Evolutionary conservation across 2,329 filamentous ascomycete genomes (phyloP).

Genomic region (Diaporthe aspalathi): DNA sequence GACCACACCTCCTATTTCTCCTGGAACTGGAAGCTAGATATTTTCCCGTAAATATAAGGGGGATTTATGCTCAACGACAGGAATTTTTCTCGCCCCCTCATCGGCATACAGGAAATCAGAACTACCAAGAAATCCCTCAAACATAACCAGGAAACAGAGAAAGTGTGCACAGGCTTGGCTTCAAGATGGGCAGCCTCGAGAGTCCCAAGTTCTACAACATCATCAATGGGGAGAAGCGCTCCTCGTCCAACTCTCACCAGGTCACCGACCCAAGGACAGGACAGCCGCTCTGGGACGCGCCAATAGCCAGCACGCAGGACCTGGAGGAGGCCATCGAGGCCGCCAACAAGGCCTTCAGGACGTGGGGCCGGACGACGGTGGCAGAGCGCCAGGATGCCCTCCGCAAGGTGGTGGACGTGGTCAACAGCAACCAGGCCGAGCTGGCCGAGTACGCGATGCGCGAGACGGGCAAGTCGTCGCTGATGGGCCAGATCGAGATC

Average conservation of each 20-base stretch:
- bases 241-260: slow-evolving; percentile 48
- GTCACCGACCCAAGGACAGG: slow-evolving; percentile 59
- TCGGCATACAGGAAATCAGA: not conserved
- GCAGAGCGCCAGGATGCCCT: slow-evolving; percentile 56
- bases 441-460: slow-evolving; percentile 58
- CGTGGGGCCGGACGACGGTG: slow-evolving; percentile 58
- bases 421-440: slow-evolving; percentile 54
- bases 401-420: slow-evolving; percentile 52
- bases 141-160: not conserved
- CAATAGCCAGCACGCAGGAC: slow-evolving; percentile 54
- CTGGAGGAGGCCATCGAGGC: slow-evolving; percentile 59
- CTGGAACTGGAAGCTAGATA: not conserved
- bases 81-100: not conserved
- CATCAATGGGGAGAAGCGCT: slow-evolving; percentile 55
- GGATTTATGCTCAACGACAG: not conserved
- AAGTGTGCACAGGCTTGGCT: not conserved
- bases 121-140: not conserved
- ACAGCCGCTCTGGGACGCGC: slow-evolving; percentile 56
- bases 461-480: slow-evolving; percentile 64
- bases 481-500: slow-evolving; percentile 54
- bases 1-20: slow-evolving; percentile 1
- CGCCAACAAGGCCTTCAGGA: slow-evolving; percentile 57
- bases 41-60: not conserved
- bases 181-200: slow-evolving; percentile 35
- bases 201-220: slow-evolving; percentile 55